Evolutionary conservation across 1,284 basidiomycete genomes (phyloP), one percentile per base, ranked within the genome.

Genomic region (Tilletia walkeri): DNA sequence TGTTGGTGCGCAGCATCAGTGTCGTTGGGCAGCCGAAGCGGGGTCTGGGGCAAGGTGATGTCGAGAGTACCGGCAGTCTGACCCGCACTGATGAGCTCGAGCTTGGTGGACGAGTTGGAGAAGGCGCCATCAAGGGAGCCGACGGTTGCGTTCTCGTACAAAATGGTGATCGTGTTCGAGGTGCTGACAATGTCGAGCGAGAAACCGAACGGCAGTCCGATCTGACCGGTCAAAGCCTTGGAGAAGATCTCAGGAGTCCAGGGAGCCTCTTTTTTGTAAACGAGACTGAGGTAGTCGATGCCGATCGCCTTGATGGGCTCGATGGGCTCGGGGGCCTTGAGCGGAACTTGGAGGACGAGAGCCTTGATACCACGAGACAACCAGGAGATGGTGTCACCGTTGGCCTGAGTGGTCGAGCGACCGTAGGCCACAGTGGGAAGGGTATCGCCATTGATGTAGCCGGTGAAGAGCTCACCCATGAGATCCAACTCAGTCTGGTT

Each of bases 191-290:
- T 89, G n/a, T 86, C 84, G 14, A 92, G 67, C 36, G 85, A 85
- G 84, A 92, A 92, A n/a, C 91, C 91, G 76, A 92, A 92, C 39
- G 91, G 91, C 68, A 92, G 84, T 71, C 86, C 89, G 74, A 92
- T 85, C 47, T 82, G 83, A 14, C 90, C 91, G 41, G 87, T 86
- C 30, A 92, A 87, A 9, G 87, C 86, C 73, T 87, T 86, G 75
- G 89, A 90, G 70, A 87, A 86, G 6, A 88, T 85, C 39, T 83
- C 83, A 0, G 91, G 91, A 24, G 85, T 84, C 88, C 89, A 92
- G 47, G 90, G 87, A 1, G 84, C 84, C n/a, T 85, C 81, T 69
- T 86, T 81, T 6, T 86, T 86, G 82, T 91, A 92, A 5, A 84
- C 83, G 38, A 92, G 86, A 47, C 85, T 87, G 73, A 92, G 84